Conservation (phyloP, 1,284 basidiomycete species). For the Coriolopsis trogii region DNA sequence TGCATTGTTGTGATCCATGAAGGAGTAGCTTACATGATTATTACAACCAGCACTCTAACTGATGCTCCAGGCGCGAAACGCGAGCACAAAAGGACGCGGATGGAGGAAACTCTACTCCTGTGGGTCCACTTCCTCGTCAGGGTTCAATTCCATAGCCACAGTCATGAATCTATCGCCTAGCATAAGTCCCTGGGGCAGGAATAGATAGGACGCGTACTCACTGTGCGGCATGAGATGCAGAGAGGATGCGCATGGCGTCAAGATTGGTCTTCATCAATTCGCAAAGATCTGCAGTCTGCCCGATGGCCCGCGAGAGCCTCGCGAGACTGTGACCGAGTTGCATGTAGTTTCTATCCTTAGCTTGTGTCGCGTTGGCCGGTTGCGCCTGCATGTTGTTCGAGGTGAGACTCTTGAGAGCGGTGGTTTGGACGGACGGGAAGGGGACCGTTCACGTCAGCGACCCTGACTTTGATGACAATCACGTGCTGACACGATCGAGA, state of each 20-base stretch:
- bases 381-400: constrained; percentile 28
- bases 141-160: constrained; percentile 56
- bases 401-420: no score
- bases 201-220: constrained; percentile 35
- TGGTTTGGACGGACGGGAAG: no score
- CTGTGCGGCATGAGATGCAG: constrained; percentile 75
- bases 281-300: constrained; percentile 70
- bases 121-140: no score
- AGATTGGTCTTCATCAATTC: constrained; percentile 71
- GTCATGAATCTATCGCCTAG: constrained; percentile 60
- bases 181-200: neutral
- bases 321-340: constrained; percentile 66
- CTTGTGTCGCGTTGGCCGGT: constrained; percentile 64
- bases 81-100: no score
- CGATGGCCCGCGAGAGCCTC: constrained; percentile 61
- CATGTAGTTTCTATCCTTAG: constrained; percentile 72
- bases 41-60: no score
- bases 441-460: no score
- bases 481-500: neutral
- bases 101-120: no score
- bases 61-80: no score
- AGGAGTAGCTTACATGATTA: no score
- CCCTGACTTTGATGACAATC: no score
- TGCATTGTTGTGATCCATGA: no score
- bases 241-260: constrained; percentile 71